Conservation (phyloP, 2,329 filamentous ascomycete genomes). For the Furcasterigmium furcatum region DNA sequence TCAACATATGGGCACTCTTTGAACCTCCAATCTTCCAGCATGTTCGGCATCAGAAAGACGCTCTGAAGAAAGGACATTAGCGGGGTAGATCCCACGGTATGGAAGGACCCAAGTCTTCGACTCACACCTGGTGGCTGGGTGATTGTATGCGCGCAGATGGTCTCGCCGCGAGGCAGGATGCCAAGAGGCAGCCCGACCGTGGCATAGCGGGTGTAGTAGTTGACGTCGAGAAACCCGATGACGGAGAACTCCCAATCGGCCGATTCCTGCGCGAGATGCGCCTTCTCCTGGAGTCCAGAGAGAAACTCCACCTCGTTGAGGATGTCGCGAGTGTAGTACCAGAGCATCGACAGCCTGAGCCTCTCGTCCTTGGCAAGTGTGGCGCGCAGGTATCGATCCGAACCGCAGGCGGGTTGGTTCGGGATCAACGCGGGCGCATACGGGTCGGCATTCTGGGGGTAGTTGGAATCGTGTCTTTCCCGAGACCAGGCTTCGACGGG, state of each 20-base stretch:
- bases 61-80: slow-evolving; percentile 14
- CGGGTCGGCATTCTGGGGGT: slow-evolving; percentile 1
- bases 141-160: slow-evolving; percentile 40
- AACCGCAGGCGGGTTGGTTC: background rate
- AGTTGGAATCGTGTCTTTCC: slow-evolving; percentile 1
- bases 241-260: slow-evolving; percentile 43
- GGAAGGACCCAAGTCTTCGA: background rate
- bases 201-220: slow-evolving; percentile 37
- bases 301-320: slow-evolving; percentile 35
- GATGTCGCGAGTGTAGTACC: slow-evolving; percentile 38
- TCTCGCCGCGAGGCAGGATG: slow-evolving; percentile 39
- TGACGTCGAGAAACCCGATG: slow-evolving; percentile 36
- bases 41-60: slow-evolving; percentile 36
- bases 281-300: slow-evolving; percentile 36
- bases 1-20: slow-evolving; percentile 34
- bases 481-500: background rate
- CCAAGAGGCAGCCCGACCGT: slow-evolving; percentile 35
- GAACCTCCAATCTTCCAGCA: slow-evolving; percentile 41
- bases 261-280: slow-evolving; percentile 32
- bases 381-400: slow-evolving; percentile 17
- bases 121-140: slow-evolving; percentile 26
- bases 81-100: background rate
- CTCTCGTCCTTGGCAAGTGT: slow-evolving; percentile 22
- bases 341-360: slow-evolving; percentile 29
- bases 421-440: background rate